These are phyloP conservation scores for Cladophialophora carrionii DNA, from an alignment of 2,329 filamentous ascomycete species.

Conservation along the genomic window DNA sequence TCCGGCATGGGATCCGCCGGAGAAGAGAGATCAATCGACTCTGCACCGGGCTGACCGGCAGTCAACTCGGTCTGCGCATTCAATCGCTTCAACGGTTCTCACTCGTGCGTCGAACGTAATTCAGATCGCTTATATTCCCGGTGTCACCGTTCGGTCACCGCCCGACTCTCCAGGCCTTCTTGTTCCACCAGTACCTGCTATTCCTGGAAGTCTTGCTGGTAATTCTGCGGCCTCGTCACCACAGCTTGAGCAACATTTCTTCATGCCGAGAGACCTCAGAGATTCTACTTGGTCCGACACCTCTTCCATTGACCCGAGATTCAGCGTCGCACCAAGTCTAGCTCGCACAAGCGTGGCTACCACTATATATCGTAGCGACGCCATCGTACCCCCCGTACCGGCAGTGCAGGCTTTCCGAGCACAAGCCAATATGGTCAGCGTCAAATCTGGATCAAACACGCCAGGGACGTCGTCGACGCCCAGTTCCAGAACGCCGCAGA, in stretches of 20 bases:
- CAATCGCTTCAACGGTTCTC: constrained; percentile 91
- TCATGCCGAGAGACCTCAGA: constrained; percentile 84
- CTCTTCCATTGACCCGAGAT: constrained; percentile 46
- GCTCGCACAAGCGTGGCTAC: constrained; percentile 73
- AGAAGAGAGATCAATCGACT: constrained; percentile 61
- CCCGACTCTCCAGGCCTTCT: constrained; percentile 79
- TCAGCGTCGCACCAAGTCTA: constrained; percentile 55
- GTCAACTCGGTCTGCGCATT: constrained; percentile 79
- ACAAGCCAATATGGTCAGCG: constrained; percentile 90
- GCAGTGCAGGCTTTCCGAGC: constrained; percentile 85
- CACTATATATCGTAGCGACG: constrained; percentile 91
- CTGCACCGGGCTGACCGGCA: constrained; percentile 65
- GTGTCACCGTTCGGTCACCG: constrained; percentile 88
- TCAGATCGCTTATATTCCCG: constrained; percentile 98
- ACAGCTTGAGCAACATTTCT: constrained; percentile 73
- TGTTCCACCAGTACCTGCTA: constrained; percentile 90
- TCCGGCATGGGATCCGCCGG: constrained; percentile 59
- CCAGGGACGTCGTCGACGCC: constrained; percentile 58
- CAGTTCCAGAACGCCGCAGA: constrained; percentile 62
- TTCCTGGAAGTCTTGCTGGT: constrained; percentile 63
- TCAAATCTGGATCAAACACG: constrained; percentile 70
- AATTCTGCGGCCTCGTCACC: constrained; percentile 63
- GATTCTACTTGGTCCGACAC: constrained; percentile 79
- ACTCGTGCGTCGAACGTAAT: constrained; percentile 98
- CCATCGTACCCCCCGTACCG: constrained; percentile 74